These are phyloP conservation scores for Panus rudis DNA, from an alignment of 768 basidiomycete genomes.

Conservation along the genomic window DNA sequence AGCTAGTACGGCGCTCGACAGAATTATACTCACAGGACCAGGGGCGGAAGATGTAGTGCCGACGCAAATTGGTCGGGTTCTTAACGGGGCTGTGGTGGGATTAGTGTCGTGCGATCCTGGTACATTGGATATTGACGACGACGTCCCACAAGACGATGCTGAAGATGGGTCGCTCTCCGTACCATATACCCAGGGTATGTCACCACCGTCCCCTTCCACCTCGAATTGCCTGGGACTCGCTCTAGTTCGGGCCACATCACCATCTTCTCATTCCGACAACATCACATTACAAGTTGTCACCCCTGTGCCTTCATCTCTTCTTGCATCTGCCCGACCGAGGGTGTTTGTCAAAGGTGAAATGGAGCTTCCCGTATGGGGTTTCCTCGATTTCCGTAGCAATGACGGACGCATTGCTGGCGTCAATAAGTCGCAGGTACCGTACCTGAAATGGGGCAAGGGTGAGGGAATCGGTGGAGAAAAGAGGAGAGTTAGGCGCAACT, in stretches of 20 bases:
- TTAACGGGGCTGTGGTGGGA: constrained; percentile 79
- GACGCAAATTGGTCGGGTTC: constrained; percentile 59
- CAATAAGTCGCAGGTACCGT: constrained; percentile 59
- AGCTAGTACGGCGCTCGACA: constrained; percentile 47
- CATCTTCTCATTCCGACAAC: constrained; percentile 25
- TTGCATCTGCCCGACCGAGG: constrained; percentile 30
- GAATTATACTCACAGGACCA: constrained; percentile 61
- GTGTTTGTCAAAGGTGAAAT: constrained; percentile 81
- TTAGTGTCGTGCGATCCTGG: constrained; percentile 51
- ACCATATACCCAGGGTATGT: constrained; percentile 52
- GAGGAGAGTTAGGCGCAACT: constrained; percentile 71
- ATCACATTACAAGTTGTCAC: constrained; percentile 70
- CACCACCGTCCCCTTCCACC: constrained; percentile 47
- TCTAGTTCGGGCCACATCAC: constrained; percentile 53
- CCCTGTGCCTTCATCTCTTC: constrained; percentile 48
- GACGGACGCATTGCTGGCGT: constrained; percentile 45
- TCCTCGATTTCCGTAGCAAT: constrained; percentile 62
- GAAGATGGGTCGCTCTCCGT: constrained; percentile 17
- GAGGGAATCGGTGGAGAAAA: constrained; percentile 68
- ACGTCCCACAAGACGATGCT: not conserved
- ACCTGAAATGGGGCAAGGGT: constrained; percentile 67
- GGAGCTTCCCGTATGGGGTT: constrained; percentile 81
- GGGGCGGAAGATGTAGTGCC: constrained; percentile 75
- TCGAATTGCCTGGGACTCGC: constrained; percentile 74
- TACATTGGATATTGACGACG: constrained; percentile 26